phyloP scores from a whole-genome alignment of 768 basidiomycete species.

The Macrolepiota fuliginosa region DNA sequence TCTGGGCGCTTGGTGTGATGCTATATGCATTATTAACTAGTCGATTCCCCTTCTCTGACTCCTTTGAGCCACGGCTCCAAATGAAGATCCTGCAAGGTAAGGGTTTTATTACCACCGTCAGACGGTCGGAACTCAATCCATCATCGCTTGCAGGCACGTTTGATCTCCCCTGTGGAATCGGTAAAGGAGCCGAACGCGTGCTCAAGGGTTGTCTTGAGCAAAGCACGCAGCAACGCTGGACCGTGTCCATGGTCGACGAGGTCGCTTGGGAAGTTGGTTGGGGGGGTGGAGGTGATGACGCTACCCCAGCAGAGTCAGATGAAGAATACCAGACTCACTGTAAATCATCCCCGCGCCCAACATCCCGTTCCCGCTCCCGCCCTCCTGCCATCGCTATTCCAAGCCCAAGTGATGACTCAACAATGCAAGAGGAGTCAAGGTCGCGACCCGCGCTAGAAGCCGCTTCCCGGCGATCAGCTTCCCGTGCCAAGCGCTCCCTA shows the following conservation, averaged over 20 bases:
- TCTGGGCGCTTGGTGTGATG: conserved; percentile 94
- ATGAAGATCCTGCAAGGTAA: conserved; percentile 88
- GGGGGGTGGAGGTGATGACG: conserved; percentile 51
- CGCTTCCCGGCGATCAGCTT: conserved; percentile 37
- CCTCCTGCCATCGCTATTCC: conserved; percentile 19
- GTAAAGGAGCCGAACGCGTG: conserved; percentile 63
- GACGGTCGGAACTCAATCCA: conserved; percentile 11
- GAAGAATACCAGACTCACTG: conserved; percentile 19
- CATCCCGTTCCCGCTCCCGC: conserved; percentile 30
- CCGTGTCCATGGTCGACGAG: conserved; percentile 76
- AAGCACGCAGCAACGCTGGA: conserved; percentile 65
- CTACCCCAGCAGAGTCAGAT: conserved; percentile 29
- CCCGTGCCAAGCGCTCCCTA: conserved; percentile 43
- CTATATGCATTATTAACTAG: conserved; percentile 85
- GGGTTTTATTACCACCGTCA: conserved; percentile 19
- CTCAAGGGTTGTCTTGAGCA: conserved; percentile 79
- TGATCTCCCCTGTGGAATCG: conserved; percentile 52
- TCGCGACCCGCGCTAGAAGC: conserved; percentile 31
- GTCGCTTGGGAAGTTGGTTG: conserved; percentile 80
- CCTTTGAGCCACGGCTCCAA: conserved; percentile 88
- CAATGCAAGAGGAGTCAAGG: conserved; percentile 25
- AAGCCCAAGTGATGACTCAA: conserved; percentile 12
- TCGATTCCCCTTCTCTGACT: conserved; percentile 81
- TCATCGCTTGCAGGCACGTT: conserved; percentile 49
- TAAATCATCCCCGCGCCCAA: conserved; percentile 16